Evolutionary conservation across 108 stramenopile species (phyloP).

Genomic region (Fistulifera pelliculosa): DNA sequence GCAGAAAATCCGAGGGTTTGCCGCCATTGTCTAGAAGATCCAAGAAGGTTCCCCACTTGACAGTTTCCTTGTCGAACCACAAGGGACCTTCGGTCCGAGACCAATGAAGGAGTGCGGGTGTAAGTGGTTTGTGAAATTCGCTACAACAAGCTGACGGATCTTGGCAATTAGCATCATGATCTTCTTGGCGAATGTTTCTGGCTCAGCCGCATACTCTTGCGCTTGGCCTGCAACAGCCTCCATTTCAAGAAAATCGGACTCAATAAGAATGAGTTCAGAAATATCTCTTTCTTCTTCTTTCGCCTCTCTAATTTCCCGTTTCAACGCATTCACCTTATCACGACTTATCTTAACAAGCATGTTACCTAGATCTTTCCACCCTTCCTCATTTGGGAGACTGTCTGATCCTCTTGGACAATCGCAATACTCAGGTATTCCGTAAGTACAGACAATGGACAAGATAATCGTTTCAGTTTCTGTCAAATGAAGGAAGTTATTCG

Average conservation of each 20-base stretch:
- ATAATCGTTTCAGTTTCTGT: constrained; percentile 46
- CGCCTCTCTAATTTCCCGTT: not conserved
- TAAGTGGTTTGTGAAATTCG: constrained; percentile 5
- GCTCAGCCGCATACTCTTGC: constrained; percentile 23
- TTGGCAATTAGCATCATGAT: constrained; percentile 30
- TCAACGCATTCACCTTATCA: not conserved
- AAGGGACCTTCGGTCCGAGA: constrained; percentile 49
- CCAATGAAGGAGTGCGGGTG: constrained; percentile 39
- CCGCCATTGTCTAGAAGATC: constrained; percentile 42
- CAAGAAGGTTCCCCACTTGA: constrained; percentile 25
- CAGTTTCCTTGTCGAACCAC: constrained; percentile 57
- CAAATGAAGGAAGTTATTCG: constrained; percentile 9
- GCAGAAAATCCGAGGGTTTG: constrained; percentile 39
- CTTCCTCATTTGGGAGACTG: not conserved
- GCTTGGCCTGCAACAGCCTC: constrained; percentile 9
- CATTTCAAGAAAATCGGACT: not conserved
- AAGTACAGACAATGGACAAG: constrained; percentile 38
- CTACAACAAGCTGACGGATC: constrained; percentile 6
- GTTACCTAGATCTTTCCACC: not conserved
- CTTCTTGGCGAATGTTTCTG: constrained; percentile 40
- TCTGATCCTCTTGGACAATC: not conserved
- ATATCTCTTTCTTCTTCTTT: constrained; percentile 1
- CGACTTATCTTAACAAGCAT: not conserved
- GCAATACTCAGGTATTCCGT: constrained; percentile 42
- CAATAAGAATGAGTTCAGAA: not conserved